phyloP scores from a whole-genome alignment of 2,329 filamentous ascomycete genomes.

The Raffaelea ambrosiae region DNA sequence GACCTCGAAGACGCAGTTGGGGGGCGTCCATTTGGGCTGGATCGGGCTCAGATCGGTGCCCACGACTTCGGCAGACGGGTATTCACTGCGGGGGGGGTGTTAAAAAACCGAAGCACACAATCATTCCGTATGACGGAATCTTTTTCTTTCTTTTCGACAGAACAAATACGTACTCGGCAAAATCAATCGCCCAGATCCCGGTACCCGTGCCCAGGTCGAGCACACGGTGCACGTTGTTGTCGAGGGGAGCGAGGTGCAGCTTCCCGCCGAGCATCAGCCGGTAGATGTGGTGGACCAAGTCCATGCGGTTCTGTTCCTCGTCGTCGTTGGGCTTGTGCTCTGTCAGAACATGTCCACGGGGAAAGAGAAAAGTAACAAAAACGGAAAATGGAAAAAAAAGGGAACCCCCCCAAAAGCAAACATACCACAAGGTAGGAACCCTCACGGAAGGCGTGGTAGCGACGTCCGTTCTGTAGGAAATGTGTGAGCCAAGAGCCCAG shows the following conservation, averaged over 20 bases:
- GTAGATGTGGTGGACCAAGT: conserved; percentile 36
- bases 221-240: conserved; percentile 32
- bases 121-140: too few relatives aligned
- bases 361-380: too few relatives aligned
- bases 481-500: too few relatives aligned
- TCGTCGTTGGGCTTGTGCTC: conserved; percentile 7
- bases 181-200: conserved; percentile 58
- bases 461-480: conserved; percentile 4
- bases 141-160: too few relatives aligned
- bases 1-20: conserved; percentile 65
- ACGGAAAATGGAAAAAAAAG: too few relatives aligned
- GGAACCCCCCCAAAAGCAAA: too few relatives aligned
- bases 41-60: conserved; percentile 61
- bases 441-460: conserved; percentile 4
- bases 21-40: conserved; percentile 45
- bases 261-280: conserved; percentile 35
- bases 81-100: not conserved
- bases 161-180: conserved; percentile 30
- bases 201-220: conserved; percentile 38
- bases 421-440: not conserved
- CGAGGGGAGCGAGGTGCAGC: conserved; percentile 34
- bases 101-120: too few relatives aligned
- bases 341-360: too few relatives aligned
- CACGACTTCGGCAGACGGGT: conserved; percentile 37
- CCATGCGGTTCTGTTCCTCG: conserved; percentile 2